These are phyloP conservation scores for Hanseniaspora lachancei DNA, from an alignment of 805 yeast genomes.

Conservation along the genomic window DNA sequence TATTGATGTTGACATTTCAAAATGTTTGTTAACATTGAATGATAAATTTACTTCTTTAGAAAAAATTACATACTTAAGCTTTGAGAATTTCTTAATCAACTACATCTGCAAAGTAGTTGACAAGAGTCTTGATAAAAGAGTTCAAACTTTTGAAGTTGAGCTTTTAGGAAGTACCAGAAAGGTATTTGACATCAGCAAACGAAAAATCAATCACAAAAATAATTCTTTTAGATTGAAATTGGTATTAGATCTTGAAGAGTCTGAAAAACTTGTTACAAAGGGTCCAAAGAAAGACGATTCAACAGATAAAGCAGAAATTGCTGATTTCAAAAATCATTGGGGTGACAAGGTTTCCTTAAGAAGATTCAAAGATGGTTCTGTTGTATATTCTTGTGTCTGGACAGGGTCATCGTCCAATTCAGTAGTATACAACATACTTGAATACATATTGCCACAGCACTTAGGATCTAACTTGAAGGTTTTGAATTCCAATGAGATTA, in stretches of 20 bases:
- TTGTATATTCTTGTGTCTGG: conserved; percentile 89
- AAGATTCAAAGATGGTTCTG: conserved; percentile 83
- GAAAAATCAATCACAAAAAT: conserved; percentile 32
- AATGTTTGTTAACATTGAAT: conserved; percentile 23
- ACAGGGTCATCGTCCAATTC: conserved; percentile 42
- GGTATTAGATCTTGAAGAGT: conserved; percentile 52
- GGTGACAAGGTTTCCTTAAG: conserved; percentile 73
- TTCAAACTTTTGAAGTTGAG: conserved; percentile 27
- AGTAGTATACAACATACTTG: conserved; percentile 49
- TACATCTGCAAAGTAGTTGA: conserved; percentile 46
- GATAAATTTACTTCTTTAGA: conserved; percentile 53
- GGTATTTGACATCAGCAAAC: conserved; percentile 31
- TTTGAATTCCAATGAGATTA: conserved; percentile 26
- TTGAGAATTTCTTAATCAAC: conserved; percentile 51
- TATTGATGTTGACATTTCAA: conserved; percentile 36
- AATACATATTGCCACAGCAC: conserved; percentile 53
- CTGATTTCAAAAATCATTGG: conserved; percentile 75
- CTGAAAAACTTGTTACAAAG: conserved; percentile 71
- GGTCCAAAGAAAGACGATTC: conserved; percentile 53
- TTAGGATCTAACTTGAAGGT: conserved; percentile 31
- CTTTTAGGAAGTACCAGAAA: conserved; percentile 15
- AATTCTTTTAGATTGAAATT: conserved; percentile 45
- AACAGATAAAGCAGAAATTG: conserved; percentile 40
- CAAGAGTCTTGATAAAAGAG: conserved; percentile 43
- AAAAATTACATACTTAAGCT: conserved; percentile 56